These are phyloP conservation scores for Aspergillus funiculosus DNA, from an alignment of 495 filamentous ascomycete species.

Conservation along the genomic window DNA sequence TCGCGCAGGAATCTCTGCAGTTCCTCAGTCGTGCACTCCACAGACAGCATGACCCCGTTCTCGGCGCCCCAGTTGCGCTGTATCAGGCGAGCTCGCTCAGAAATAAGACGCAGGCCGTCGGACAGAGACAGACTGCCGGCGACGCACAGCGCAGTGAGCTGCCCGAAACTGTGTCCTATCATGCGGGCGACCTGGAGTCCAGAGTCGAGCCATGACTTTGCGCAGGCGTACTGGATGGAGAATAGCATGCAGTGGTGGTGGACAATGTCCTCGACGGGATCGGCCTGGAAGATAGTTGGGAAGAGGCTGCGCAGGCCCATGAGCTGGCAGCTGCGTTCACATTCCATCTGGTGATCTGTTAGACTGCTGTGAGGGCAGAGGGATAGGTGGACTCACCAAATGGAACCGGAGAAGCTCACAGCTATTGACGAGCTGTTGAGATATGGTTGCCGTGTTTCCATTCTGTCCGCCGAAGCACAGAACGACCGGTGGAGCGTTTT, in stretches of 20 bases:
- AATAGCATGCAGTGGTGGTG: slow-evolving; percentile 41
- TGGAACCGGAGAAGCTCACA: slow-evolving; percentile 28
- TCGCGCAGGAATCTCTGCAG: slow-evolving; percentile 15
- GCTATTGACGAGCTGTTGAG: slow-evolving; percentile 24
- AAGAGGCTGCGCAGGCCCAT: slow-evolving; percentile 33
- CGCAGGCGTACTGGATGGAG: slow-evolving; percentile 45
- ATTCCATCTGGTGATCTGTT: slow-evolving; percentile 26
- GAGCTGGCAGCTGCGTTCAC: slow-evolving; percentile 22
- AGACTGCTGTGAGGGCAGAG: background rate
- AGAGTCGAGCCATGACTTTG: slow-evolving; percentile 45
- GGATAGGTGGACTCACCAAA: slow-evolving; percentile 16
- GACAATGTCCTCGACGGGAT: slow-evolving; percentile 32
- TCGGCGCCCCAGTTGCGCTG: slow-evolving; percentile 34
- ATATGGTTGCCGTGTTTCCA: slow-evolving; percentile 17
- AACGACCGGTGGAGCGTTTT: slow-evolving; percentile 17
- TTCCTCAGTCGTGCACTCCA: slow-evolving; percentile 26
- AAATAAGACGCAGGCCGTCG: slow-evolving; percentile 38
- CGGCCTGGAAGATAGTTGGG: slow-evolving; percentile 41
- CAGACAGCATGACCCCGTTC: slow-evolving; percentile 40
- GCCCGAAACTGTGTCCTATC: slow-evolving; percentile 51
- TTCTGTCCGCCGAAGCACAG: slow-evolving; percentile 35
- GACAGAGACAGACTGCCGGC: slow-evolving; percentile 29
- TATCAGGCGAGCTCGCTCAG: slow-evolving; percentile 36
- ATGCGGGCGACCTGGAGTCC: slow-evolving; percentile 35
- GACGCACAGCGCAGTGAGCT: slow-evolving; percentile 46